Evolutionary conservation across 2,329 filamentous ascomycete genomes (phyloP).

Genomic region (Dactylella cylindrospora): DNA sequence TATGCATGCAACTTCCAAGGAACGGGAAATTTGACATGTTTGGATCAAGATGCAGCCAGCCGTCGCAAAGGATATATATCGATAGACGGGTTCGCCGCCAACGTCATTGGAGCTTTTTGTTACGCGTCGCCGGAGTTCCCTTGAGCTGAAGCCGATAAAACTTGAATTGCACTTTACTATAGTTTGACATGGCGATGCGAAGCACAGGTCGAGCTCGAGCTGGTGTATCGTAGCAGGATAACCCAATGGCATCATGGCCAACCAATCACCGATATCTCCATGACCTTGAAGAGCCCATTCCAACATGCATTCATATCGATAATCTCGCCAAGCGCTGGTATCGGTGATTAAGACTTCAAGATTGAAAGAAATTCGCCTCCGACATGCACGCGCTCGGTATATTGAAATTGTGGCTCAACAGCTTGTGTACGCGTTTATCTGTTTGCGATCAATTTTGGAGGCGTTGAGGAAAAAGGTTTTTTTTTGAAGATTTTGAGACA

Average conservation of each 20-base stretch:
- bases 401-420: conserved; percentile 2
- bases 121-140: no score
- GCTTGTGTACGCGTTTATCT: no score
- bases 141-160: no score
- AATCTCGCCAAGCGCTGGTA: neutral
- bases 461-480: conserved; percentile 17
- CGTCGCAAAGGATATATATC: neutral
- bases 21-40: conserved; percentile 3
- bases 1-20: no score
- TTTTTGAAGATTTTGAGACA: conserved; percentile 17
- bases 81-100: neutral
- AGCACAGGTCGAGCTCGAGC: conserved; percentile 13
- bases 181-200: neutral
- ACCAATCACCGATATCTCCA: conserved; percentile 20
- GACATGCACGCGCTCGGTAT: neutral
- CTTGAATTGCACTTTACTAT: neutral
- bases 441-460: conserved; percentile 34
- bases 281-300: no score
- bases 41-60: conserved; percentile 11
- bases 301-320: no score
- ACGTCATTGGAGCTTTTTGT: conserved; percentile 5
- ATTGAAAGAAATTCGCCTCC: no score
- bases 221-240: no score
- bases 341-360: neutral
- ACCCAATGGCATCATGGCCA: conserved; percentile 15